phyloP scores from a whole-genome alignment of 768 basidiomycete species.

The Psilocybe tampanensis region DNA sequence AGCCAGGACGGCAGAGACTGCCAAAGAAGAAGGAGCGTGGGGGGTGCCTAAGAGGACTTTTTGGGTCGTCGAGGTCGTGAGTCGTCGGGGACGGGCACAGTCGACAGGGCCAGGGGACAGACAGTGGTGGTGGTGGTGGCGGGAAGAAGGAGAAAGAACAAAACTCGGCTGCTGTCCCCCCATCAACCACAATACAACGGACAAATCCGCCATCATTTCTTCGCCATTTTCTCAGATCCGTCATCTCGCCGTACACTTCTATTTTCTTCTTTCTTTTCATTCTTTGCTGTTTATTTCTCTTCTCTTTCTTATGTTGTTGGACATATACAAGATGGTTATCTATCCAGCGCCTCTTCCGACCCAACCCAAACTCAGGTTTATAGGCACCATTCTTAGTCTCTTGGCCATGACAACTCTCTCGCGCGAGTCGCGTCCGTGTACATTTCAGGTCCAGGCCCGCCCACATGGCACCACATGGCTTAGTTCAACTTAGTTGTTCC shows the following conservation, averaged over 20 bases:
- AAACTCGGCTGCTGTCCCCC: not conserved
- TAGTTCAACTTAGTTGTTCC: no score
- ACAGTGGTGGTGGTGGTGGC: constrained; percentile 1
- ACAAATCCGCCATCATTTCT: not conserved
- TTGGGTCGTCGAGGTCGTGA: constrained; percentile 20
- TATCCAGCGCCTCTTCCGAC: no score
- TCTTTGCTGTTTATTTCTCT: no score
- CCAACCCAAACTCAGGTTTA: no score
- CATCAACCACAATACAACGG: not conserved
- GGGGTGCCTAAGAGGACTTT: constrained; percentile 8
- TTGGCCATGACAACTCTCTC: not conserved
- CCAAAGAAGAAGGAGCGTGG: constrained; percentile 42
- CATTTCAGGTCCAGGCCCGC: not conserved
- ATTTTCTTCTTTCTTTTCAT: not conserved
- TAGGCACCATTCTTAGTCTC: no score
- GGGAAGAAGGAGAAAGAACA: not conserved
- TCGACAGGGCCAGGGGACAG: no score
- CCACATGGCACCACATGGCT: not conserved
- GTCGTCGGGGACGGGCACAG: constrained; percentile 14
- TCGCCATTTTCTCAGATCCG: not conserved
- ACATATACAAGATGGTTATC: no score
- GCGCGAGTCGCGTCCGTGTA: no score
- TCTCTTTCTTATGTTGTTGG: not conserved
- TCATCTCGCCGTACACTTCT: no score
- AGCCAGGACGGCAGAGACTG: constrained; percentile 25